Base-by-base conservation (phyloP, 495 filamentous ascomycete species). In the Penicillium pulvis region DNA sequence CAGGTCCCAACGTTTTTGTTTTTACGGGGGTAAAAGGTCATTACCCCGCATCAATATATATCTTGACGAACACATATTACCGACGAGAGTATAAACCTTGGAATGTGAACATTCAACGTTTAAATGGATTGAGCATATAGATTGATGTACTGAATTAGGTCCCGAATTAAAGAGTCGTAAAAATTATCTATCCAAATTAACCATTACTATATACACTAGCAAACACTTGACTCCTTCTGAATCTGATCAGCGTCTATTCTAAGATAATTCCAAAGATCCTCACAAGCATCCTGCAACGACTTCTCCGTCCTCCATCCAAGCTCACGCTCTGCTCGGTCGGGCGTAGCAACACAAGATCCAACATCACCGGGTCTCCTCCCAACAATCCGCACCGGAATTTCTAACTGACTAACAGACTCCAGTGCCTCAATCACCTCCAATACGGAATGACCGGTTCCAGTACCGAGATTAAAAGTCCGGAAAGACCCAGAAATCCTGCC, bases 201-300 rank as follows among this genome's bases (percentile, higher is more conserved):
- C 39, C 7, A 41, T 17, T n/a, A 17, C 39, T n/a, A 41, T 11
- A 36, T 36, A 36, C 12, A 11, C 33, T 41, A 41, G 12, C 39
- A 17, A 41, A 41, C 39, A 10, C 4, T 17, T 41, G 7, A n/a
- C 39, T 10, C 33, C 33, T 36, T 3, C 9, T 14, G 33, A 36
- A 3, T 14, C 24, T 31, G 12, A 49, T 24, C 46, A 26, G 24
- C 14, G 26, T 52, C 49, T 51, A 51, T 51, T 24, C 30, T 52
- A 41, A 52, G 49, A 52, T 52, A 52, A 41, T 52, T 52, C 49
- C 49, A 52, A 24, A 52, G 49, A 24, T 52, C 49, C 49, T 52
- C 31, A 52, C 49, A 52, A 23, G 49, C 49, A 52, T 52, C 49
- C 35, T 41, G 49, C 20, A 52, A 52, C 3, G 49, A 52, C 17